Evolutionary conservation across 768 basidiomycete species (phyloP), one percentile per base, ranked within the genome.

Genomic region (Mycena kentingensis): DNA sequence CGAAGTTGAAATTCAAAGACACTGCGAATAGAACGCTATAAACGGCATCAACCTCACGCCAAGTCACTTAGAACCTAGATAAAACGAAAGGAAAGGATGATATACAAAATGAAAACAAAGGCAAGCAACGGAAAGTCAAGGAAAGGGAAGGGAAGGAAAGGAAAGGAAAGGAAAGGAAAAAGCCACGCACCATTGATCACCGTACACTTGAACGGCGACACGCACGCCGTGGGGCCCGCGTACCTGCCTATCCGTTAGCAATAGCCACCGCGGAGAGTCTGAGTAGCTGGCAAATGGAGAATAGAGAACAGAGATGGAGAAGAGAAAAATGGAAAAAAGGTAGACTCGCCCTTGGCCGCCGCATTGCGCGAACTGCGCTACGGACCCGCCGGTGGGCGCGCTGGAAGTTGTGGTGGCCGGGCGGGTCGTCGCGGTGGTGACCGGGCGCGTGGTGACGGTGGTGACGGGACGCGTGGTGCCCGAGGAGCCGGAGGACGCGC

Each of bases 321-420:
- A n/a, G n/a, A n/a, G n/a, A n/a, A n/a, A n/a, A n/a, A n/a, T n/a
- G n/a, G n/a, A n/a, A n/a, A n/a, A n/a, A n/a, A n/a, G n/a, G n/a
- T n/a, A n/a, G n/a, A n/a, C n/a, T n/a, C n/a, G n/a, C n/a, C n/a
- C n/a, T n/a, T n/a, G n/a, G n/a, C 76, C 76, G 58, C 77, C 77
- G 47, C 75, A 78, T 49, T 77, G 76, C 2, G 68, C 75, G 36
- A 72, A 77, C 24, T 76, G 66, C 5, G 70, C 61, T 3, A 71
- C 69, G 12, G 72, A 68, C 19, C 70, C 69, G 56, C 44, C 2
- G 61, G 51, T 15, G 53, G 35, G 27, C 5, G 64, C 38, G 10
- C 60, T 54, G 16, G 65, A 34, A 10, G 59, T 48, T 3, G 65
- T 54, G 31, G 54, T 52, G 25, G 65, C 25, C 24, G 57, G 38